Percentiles rank a stretch among this genome's conserved stretches.
phyloP scores from a whole-genome alignment of 331 rosid genomes.

The Quercus tomentella region DNA sequence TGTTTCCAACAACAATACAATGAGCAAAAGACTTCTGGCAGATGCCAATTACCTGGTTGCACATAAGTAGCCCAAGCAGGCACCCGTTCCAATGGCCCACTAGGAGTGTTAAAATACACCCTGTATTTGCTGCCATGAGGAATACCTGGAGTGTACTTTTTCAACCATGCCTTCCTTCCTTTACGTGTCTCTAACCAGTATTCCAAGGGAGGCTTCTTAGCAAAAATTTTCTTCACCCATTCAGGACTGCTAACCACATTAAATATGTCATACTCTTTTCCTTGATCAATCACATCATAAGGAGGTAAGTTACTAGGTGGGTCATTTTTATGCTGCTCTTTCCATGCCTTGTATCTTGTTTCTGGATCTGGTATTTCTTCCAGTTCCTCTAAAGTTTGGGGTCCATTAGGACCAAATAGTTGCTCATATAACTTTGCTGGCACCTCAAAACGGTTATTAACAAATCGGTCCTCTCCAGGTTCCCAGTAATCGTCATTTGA shows the following conservation, averaged over 20 bases:
- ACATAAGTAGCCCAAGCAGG: slow-evolving; percentile 99
- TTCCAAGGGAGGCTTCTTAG: slow-evolving; percentile 69
- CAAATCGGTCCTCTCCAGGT: slow-evolving; percentile 85
- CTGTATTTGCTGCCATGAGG: slow-evolving; percentile 96
- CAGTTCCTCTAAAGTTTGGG: slow-evolving; percentile 80
- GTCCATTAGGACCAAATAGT: slow-evolving; percentile 96
- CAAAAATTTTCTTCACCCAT: slow-evolving; percentile 51
- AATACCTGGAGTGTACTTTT: slow-evolving; percentile 74
- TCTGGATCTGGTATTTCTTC: slow-evolving; percentile 85
- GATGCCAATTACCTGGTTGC: slow-evolving; percentile 64
- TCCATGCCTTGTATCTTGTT: slow-evolving; percentile 84
- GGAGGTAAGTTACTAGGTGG: slow-evolving; percentile 45
- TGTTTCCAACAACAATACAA: slow-evolving; percentile 9
- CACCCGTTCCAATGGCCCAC: slow-evolving; percentile 87
- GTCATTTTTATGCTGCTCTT: slow-evolving; percentile 61
- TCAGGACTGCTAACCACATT: slow-evolving; percentile 65
- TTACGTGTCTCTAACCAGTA: slow-evolving; percentile 95
- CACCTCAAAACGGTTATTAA: slow-evolving; percentile 67
- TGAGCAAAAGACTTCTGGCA: slow-evolving; percentile 1
- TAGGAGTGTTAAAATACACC: slow-evolving; percentile 91
- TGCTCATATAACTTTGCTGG: slow-evolving; percentile 89
- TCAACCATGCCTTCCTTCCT: slow-evolving; percentile 94
- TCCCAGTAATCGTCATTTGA: slow-evolving; percentile 90
- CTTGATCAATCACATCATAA: slow-evolving; percentile 73
- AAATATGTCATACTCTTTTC: slow-evolving; percentile 79